Evolutionary conservation across 2,329 filamentous ascomycete genomes (phyloP), one percentile per base, ranked within the genome.

Genomic region (Penicillium sp.): DNA sequence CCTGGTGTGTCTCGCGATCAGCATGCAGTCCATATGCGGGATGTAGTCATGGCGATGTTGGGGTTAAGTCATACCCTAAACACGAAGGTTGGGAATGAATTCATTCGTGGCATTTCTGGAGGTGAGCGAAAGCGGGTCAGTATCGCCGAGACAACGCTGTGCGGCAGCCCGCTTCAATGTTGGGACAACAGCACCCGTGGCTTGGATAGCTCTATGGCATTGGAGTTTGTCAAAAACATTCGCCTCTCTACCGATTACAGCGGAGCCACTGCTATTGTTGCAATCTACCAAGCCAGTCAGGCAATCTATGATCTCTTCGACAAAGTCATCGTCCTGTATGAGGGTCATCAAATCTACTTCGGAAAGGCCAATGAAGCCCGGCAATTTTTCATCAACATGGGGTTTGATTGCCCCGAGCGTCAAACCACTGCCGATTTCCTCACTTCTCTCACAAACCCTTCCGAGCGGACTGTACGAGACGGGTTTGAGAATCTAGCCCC

Each of bases 311-410:
- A 80, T 38, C 64, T 79, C 11, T 89, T 90, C 51, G 83, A 90
- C 64, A 88, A 88, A 57, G 77, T 76, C 0, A 72, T 79, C 0
- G 80, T 90, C 0, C 67, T 89, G 0, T 87, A 89, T 53, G 81
- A 88, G 54, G 85, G 85, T 1, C 74, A 80, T 0, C 76, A 89
- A 54, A 89, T 89, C 45, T 90, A 79, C 65, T 89, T 82, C 46
- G 85, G 85, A 0, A 74, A 76, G 0, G 75, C 78, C 0, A 56
- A 52, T 4, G 58, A 68, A 2, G 84, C 84, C 0, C 79, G 74
- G 51, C 57, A 58, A 0, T 88, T 79, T 60, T 88, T 89, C 43
- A 75, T 79, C 50, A 65, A 73, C 9, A 76, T 83, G 61, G 84
- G 84, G 27, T 89, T 77, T 72, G 58, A 73, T 22, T 85, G 82